phyloP scores from a whole-genome alignment of 2,329 filamentous ascomycete genomes.

The Stagonosporopsis rhizophila region DNA sequence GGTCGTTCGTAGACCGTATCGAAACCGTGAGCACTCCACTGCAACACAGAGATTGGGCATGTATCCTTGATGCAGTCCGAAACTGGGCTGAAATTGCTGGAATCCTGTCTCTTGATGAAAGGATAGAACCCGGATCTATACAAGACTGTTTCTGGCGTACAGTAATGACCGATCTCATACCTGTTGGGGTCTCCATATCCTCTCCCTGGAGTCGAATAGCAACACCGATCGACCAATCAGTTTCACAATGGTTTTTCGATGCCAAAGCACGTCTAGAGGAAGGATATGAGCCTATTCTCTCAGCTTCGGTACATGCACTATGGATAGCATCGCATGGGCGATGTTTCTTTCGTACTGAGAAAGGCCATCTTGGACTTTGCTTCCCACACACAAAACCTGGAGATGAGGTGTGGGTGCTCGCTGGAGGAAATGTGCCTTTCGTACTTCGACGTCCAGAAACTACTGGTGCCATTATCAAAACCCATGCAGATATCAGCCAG shows the following conservation, averaged over 20 bases:
- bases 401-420: conserved; percentile 12
- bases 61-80: background rate
- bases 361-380: background rate
- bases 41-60: background rate
- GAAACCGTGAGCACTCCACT: background rate
- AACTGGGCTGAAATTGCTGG: background rate
- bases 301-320: background rate
- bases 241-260: background rate
- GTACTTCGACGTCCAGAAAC: background rate
- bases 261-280: background rate
- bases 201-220: background rate
- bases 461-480: background rate
- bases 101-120: background rate
- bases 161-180: background rate
- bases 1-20: background rate
- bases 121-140: background rate
- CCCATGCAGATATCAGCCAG: background rate
- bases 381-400: conserved; percentile 1
- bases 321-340: background rate
- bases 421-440: conserved; percentile 2
- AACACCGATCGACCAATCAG: background rate
- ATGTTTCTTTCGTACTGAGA: background rate
- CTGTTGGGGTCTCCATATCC: background rate
- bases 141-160: conserved; percentile 8
- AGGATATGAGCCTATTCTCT: background rate